Conservation (phyloP, 2,329 filamentous ascomycete species). For the Paraphoma chrysanthemicola region DNA sequence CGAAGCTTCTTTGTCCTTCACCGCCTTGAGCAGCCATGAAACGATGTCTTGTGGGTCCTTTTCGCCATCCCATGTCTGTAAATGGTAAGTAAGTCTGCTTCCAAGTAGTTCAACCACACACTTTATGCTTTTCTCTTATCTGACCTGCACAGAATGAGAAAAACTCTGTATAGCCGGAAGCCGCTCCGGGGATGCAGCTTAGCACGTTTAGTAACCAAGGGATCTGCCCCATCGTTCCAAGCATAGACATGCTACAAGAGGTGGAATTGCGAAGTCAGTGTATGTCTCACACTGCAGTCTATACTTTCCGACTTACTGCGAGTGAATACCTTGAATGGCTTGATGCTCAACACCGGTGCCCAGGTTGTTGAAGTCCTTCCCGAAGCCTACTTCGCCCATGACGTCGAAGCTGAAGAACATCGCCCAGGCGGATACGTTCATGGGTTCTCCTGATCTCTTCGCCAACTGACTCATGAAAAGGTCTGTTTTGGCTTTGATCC, state of each 20-base stretch:
- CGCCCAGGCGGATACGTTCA: conserved; percentile 30
- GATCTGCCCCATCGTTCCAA: conserved; percentile 42
- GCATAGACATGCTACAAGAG: conserved; percentile 27
- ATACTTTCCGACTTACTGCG: conserved; percentile 11
- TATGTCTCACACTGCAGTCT: no score
- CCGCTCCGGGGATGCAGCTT: conserved; percentile 37
- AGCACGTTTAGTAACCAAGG: conserved; percentile 48
- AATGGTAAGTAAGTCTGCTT: no score
- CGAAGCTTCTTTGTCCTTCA: conserved; percentile 45
- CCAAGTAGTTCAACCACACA: background rate
- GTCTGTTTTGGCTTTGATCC: conserved; percentile 33
- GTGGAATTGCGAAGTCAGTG: no score
- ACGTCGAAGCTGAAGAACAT: conserved; percentile 40
- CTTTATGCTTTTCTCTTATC: conserved; percentile 42
- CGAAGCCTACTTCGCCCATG: conserved; percentile 37
- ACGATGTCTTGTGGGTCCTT: conserved; percentile 47
- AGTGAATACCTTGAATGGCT: conserved; percentile 46
- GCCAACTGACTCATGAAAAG: conserved; percentile 22
- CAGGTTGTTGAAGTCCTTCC: conserved; percentile 35
- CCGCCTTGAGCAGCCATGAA: conserved; percentile 51
- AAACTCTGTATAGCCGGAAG: conserved; percentile 36
- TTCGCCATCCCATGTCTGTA: conserved; percentile 26
- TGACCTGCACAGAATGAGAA: conserved; percentile 37
- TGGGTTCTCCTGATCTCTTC: conserved; percentile 19
- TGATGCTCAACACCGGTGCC: conserved; percentile 30